Percentiles rank a stretch among this genome's conserved stretches.
These are phyloP conservation scores for Euphorbia celastroides DNA, from an alignment of 441 rosid genomes.

Conservation along the genomic window DNA sequence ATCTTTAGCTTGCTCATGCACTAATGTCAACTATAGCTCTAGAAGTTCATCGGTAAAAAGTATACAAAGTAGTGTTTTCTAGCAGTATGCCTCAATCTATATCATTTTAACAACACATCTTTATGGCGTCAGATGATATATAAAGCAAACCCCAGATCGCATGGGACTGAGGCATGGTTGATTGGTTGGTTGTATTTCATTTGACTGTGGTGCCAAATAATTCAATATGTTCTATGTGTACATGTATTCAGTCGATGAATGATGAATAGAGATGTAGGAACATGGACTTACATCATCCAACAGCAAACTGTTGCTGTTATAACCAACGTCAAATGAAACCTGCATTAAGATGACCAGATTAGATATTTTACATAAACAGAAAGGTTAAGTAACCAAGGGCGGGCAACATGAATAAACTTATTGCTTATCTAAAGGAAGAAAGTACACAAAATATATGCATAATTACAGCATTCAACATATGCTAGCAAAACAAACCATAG, in stretches of 20 bases:
- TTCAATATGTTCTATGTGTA: neutral
- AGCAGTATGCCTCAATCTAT: neutral
- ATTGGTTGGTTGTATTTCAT: neutral
- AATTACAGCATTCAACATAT: neutral
- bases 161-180: too few species aligned
- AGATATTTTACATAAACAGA: neutral
- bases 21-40: neutral
- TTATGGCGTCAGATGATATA: too few species aligned
- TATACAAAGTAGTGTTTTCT: neutral
- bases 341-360: conserved; percentile 26
- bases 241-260: neutral
- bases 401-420: neutral
- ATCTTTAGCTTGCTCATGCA: neutral
- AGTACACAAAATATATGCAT: neutral
- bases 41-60: neutral
- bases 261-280: conserved; percentile 9
- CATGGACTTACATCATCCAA: conserved; percentile 94
- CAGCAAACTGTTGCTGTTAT: conserved; percentile 90
- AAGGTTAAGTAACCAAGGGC: neutral
- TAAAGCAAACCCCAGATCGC: too few species aligned
- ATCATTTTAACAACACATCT: neutral
- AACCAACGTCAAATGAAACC: conserved; percentile 84
- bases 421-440: neutral
- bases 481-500: neutral
- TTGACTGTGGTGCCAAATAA: neutral